phyloP scores from a whole-genome alignment of 2,329 filamentous ascomycete species.

The Nemania serpens region DNA sequence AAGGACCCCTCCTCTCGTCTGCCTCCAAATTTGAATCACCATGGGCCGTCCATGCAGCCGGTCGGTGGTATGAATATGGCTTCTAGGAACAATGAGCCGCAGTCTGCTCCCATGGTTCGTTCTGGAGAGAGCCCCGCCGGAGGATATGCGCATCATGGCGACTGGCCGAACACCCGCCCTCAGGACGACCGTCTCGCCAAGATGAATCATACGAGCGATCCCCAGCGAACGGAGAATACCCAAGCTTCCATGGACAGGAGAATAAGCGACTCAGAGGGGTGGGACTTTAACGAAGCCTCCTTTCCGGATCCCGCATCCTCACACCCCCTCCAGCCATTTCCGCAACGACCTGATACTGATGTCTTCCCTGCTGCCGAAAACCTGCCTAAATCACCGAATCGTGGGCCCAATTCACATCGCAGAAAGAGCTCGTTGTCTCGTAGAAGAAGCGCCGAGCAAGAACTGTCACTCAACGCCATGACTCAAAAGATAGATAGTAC shows the following conservation, averaged over 20 bases:
- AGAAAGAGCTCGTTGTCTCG: constrained; percentile 80
- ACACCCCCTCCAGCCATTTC: constrained; percentile 52
- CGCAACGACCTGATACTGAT: constrained; percentile 81
- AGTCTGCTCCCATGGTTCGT: constrained; percentile 57
- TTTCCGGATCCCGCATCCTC: constrained; percentile 59
- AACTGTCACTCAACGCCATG: constrained; percentile 55
- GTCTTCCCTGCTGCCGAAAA: constrained; percentile 83
- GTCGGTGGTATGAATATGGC: constrained; percentile 41
- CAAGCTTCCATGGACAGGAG: constrained; percentile 55
- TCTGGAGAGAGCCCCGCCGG: constrained; percentile 54
- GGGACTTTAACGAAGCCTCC: constrained; percentile 89
- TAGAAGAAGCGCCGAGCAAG: constrained; percentile 71
- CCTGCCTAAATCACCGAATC: constrained; percentile 78
- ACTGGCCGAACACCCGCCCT: constrained; percentile 36
- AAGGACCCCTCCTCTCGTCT: constrained; percentile 60
- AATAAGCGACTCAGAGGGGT: constrained; percentile 69
- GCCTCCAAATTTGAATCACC: constrained; percentile 58
- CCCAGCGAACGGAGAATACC: constrained; percentile 46
- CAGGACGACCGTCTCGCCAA: constrained; percentile 37
- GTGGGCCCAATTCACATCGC: constrained; percentile 70
- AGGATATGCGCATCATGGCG: constrained; percentile 43
- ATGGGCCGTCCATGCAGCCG: constrained; percentile 58
- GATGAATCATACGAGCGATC: constrained; percentile 48
- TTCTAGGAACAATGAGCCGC: constrained; percentile 46
- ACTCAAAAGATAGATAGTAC: constrained; percentile 68